Percentiles rank a stretch among this genome's conserved stretches.
phyloP scores from a whole-genome alignment of 176 grass and related monocot species.

The Oryza longistaminata region DNA sequence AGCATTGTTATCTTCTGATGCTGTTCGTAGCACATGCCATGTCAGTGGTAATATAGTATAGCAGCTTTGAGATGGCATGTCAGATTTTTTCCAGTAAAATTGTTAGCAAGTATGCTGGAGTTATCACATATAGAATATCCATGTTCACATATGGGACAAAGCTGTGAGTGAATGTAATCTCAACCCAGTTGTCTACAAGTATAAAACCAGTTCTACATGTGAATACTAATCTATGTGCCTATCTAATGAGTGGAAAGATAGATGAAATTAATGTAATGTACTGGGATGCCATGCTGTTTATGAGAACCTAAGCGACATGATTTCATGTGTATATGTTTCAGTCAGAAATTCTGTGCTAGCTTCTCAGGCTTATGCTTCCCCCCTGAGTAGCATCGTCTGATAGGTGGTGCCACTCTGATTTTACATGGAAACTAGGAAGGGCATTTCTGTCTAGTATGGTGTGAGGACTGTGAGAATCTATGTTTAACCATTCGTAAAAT shows the following conservation, averaged over 20 bases:
- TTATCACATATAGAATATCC: not conserved
- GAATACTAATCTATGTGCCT: not conserved
- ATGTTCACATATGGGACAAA: not conserved
- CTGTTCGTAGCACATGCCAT: not conserved
- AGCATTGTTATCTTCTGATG: not conserved
- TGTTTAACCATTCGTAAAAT: not conserved
- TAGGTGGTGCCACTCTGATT: too few relatives aligned
- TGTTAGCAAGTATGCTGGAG: not conserved
- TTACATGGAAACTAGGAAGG: too few relatives aligned
- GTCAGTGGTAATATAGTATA: not conserved
- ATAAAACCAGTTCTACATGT: not conserved
- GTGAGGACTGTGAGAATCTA: too few relatives aligned
- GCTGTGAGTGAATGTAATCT: not conserved
- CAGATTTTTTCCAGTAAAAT: not conserved
- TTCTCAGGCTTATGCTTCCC: too few relatives aligned
- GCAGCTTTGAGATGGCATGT: not conserved
- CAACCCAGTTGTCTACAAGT: not conserved
- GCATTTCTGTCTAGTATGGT: too few relatives aligned
- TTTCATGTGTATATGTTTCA: too few relatives aligned
- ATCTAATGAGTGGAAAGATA: too few relatives aligned
- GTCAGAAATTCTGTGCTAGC: too few relatives aligned
- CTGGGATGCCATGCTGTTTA: too few relatives aligned
- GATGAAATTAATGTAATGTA: too few relatives aligned
- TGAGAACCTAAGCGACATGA: too few relatives aligned
- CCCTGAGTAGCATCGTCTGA: too few relatives aligned